Conservation (phyloP, 1,284 basidiomycete genomes). For the Melanopsichium pennsylvanicum region DNA sequence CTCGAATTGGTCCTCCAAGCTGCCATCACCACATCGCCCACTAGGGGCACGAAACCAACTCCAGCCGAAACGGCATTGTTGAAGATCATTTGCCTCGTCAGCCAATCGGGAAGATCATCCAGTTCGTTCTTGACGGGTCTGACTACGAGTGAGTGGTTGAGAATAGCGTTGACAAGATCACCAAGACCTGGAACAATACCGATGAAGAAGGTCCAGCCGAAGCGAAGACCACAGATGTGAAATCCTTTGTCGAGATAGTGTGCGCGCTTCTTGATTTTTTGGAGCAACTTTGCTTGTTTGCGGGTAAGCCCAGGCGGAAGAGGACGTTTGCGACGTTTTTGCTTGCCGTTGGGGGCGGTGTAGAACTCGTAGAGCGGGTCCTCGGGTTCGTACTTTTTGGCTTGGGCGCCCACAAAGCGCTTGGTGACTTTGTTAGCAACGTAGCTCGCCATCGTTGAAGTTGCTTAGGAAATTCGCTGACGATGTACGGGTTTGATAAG, state of each 20-base stretch:
- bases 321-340: constrained; percentile 75
- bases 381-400: constrained; percentile 55
- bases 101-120: constrained; percentile 68
- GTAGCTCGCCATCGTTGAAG: constrained; percentile 51
- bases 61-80: constrained; percentile 80
- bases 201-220: constrained; percentile 75
- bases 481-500: neutral
- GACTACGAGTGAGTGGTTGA: constrained; percentile 82
- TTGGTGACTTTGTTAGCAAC: constrained; percentile 51
- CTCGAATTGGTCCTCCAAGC: constrained; percentile 87
- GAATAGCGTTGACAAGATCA: constrained; percentile 72
- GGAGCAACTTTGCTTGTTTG: constrained; percentile 76
- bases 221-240: constrained; percentile 79
- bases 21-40: constrained; percentile 79
- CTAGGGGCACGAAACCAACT: constrained; percentile 78
- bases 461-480: no score
- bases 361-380: constrained; percentile 84
- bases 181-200: constrained; percentile 79
- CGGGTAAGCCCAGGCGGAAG: constrained; percentile 80
- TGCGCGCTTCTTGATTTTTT: constrained; percentile 72
- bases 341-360: constrained; percentile 74
- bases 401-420: constrained; percentile 41
- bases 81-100: constrained; percentile 71
- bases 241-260: constrained; percentile 93
- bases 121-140: constrained; percentile 76